phyloP scores from a whole-genome alignment of 1,284 basidiomycete genomes.

The Cronartium quercuum region DNA sequence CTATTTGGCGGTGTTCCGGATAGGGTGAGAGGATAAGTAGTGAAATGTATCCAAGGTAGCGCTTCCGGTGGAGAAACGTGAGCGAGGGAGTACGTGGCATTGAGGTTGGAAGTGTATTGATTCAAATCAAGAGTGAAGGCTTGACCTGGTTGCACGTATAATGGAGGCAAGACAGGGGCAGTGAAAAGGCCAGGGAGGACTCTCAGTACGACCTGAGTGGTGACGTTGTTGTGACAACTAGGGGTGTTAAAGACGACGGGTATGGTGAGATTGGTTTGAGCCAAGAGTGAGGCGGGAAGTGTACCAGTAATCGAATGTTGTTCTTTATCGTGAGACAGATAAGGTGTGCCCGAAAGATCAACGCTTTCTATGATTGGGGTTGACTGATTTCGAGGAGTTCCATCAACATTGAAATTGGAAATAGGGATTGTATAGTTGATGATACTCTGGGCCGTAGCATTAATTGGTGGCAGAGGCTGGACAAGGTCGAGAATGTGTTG shows the following conservation, averaged over 20 bases:
- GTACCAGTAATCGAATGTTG: slow-evolving; percentile 18
- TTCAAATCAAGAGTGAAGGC: slow-evolving; percentile 22
- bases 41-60: slow-evolving; percentile 23
- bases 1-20: slow-evolving; percentile 11
- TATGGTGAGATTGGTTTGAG: slow-evolving; percentile 21
- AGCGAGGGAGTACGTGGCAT: slow-evolving; percentile 29
- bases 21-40: not conserved
- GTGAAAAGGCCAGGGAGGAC: slow-evolving; percentile 31
- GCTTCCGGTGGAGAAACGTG: slow-evolving; percentile 8
- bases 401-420: slow-evolving; percentile 18
- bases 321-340: slow-evolving; percentile 16
- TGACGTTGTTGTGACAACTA: slow-evolving; percentile 23
- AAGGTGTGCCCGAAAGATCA: slow-evolving; percentile 19
- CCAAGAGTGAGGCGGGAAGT: slow-evolving; percentile 7
- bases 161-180: slow-evolving; percentile 20
- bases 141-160: slow-evolving; percentile 15
- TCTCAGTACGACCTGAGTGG: slow-evolving; percentile 11
- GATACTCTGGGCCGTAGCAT: slow-evolving; percentile 33
- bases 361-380: slow-evolving; percentile 1
- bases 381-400: slow-evolving; percentile 1
- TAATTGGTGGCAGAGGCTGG: slow-evolving; percentile 23
- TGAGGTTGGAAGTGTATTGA: slow-evolving; percentile 32
- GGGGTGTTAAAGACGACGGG: slow-evolving; percentile 18
- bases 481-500: slow-evolving; percentile 19
- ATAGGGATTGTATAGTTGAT: slow-evolving; percentile 33